Evolutionary conservation across 148 eudicot species (phyloP).

Genomic region (Arbutus unedo): DNA sequence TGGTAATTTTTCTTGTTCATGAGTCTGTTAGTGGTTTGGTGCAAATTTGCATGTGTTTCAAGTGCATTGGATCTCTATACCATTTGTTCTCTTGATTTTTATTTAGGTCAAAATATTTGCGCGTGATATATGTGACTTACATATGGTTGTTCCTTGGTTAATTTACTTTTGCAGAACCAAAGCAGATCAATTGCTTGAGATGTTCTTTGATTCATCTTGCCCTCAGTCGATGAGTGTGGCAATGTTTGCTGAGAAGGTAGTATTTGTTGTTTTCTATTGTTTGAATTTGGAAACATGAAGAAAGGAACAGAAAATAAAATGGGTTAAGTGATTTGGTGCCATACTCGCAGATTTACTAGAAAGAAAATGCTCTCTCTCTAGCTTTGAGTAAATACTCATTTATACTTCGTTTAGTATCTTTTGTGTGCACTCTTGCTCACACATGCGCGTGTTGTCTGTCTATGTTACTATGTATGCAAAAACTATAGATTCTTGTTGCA

Average conservation of each 20-base stretch:
- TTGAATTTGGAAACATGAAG: neutral
- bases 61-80: slow-evolving; percentile 10
- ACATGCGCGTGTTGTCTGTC: neutral
- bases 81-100: neutral
- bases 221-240: slow-evolving; percentile 67
- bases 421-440: no score
- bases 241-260: slow-evolving; percentile 75
- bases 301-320: neutral
- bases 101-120: neutral
- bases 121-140: neutral
- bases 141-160: slow-evolving; percentile 9
- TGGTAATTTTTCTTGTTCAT: neutral
- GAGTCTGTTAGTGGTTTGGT: neutral
- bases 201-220: slow-evolving; percentile 46
- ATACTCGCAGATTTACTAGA: neutral
- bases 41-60: neutral
- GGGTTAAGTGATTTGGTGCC: neutral
- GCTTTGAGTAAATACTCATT: no score
- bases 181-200: slow-evolving; percentile 48
- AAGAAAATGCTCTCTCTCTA: neutral
- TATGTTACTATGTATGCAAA: neutral
- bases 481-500: neutral
- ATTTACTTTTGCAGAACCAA: slow-evolving; percentile 49
- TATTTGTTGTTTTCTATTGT: neutral
- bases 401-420: no score